Evolutionary conservation across 495 filamentous ascomycete species (phyloP).

Genomic region (Aspergillus panamensis): DNA sequence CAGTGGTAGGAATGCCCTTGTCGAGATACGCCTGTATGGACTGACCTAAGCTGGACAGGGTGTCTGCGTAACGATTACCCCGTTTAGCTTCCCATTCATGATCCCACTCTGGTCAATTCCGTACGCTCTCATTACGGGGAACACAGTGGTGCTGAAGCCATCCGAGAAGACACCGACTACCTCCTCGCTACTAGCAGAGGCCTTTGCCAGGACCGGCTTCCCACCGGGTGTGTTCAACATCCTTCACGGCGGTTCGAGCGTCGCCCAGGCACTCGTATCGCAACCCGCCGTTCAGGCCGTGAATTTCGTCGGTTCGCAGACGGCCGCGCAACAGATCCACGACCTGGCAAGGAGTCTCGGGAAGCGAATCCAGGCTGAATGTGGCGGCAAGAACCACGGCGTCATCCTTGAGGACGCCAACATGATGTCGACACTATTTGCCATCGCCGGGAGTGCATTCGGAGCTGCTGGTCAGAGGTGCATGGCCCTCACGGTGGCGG

Average conservation of each 20-base stretch:
- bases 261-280: conserved; percentile 18
- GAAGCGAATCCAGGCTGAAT: conserved; percentile 30
- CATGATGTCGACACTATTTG: conserved; percentile 29
- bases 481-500: conserved; percentile 29
- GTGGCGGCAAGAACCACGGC: conserved; percentile 31
- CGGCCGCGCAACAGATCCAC: conserved; percentile 25
- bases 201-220: conserved; percentile 23
- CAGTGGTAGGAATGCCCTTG: conserved; percentile 16
- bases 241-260: conserved; percentile 24
- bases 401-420: conserved; percentile 31
- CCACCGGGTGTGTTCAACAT: conserved; percentile 32
- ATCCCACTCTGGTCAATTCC: conserved; percentile 24
- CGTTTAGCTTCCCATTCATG: conserved; percentile 33
- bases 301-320: conserved; percentile 29
- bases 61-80: conserved; percentile 28
- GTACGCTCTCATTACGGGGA: conserved; percentile 25
- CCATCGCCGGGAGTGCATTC: conserved; percentile 31
- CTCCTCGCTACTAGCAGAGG: conserved; percentile 22
- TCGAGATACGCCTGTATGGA: not conserved
- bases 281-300: conserved; percentile 28
- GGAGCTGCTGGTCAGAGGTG: conserved; percentile 33
- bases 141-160: conserved; percentile 27
- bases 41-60: conserved; percentile 11
- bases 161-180: conserved; percentile 25
- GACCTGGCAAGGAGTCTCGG: conserved; percentile 23